Evolutionary conservation across 2,329 filamentous ascomycete genomes (phyloP), one percentile per base, ranked within the genome.

Genomic region (Aspergillus amoenus): DNA sequence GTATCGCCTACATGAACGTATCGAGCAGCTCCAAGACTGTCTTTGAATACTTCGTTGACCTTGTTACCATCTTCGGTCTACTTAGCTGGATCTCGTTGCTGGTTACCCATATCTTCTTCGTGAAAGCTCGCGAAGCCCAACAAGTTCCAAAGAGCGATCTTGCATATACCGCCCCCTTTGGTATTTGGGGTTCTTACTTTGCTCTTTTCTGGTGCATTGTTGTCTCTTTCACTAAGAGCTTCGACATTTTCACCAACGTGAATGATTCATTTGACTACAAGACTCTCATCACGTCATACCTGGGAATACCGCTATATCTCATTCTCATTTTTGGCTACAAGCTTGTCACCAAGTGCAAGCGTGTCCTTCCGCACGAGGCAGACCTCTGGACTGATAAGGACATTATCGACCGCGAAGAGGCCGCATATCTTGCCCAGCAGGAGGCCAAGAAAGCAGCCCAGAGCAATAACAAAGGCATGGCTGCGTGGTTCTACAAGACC

Each of bases 161-260:
- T 59, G 82, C 85, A 1, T 92, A 88, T 70, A 80, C 80, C 15
- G 88, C 90, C 0, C 90, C 90, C 0, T 81, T 93, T 15, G 89
- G 90, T n/a, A 75, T 85, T 39, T 82, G 72, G 60, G 91, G 90
- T 11, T 91, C 87, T 0, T 85, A 85, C 68, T 77, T 79, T 58
- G 88, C 88, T 0, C 80, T 94, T 2, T 77, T 80, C 68, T 87
- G 91, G 76, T 91, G 88, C 75, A 80, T 82, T 67, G 70, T 94
- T 34, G 89, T 94, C 60, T 84, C 88, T 2, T 70, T 95, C 51
- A 93, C 90, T 68, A 95, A 94, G 82, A 93, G 91, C 80, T 94
- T 86, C 74, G 81, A 84, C 55, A 87, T 88, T 58, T 94, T 94
- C 73, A 79, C 84, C 2, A 74, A 71, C 57, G 73, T 80, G 52